These are phyloP conservation scores for Boletus vermiculosoides DNA, from an alignment of 768 basidiomycete genomes.

Conservation along the genomic window DNA sequence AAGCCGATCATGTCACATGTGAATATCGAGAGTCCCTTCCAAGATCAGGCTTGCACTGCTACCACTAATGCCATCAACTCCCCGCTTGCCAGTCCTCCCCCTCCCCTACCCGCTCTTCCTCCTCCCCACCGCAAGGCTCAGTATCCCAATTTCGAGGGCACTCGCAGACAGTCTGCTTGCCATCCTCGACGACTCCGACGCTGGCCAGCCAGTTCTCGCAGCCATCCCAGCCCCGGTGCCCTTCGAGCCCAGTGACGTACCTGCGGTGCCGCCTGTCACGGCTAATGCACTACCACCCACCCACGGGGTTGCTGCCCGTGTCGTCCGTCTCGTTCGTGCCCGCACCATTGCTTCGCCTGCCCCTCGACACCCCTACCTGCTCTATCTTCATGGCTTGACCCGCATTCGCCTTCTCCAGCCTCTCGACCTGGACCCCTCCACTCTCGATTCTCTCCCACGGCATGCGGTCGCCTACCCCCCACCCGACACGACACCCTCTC, in stretches of 20 bases:
- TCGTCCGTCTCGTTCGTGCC: conserved; percentile 68
- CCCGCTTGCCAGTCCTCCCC: conserved; percentile 64
- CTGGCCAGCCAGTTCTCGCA: conserved; percentile 62
- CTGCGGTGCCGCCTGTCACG: background rate
- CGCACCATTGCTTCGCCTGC: conserved; percentile 36
- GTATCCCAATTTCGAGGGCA: conserved; percentile 59
- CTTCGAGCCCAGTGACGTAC: conserved; percentile 19
- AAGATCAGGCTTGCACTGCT: too few species aligned
- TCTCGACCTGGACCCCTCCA: conserved; percentile 28
- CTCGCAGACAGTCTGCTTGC: conserved; percentile 65
- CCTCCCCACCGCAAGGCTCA: conserved; percentile 68
- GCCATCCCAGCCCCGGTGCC: conserved; percentile 52
- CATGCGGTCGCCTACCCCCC: conserved; percentile 49
- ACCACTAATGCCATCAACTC: conserved; percentile 19
- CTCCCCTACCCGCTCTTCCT: conserved; percentile 73
- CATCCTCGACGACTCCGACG: conserved; percentile 67
- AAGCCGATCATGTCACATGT: conserved; percentile 1
- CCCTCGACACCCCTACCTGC: conserved; percentile 58
- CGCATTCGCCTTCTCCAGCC: conserved; percentile 56
- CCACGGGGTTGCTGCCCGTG: conserved; percentile 69
- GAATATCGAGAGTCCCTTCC: background rate
- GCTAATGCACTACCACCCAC: conserved; percentile 37
- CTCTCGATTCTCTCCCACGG: conserved; percentile 34
- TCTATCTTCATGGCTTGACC: conserved; percentile 71
- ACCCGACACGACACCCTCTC: conserved; percentile 43